Percentiles rank a stretch among this genome's conserved stretches.
Evolutionary conservation across 208 protist genomes (phyloP).

Genomic region (Acanthamoeba triangularis): DNA sequence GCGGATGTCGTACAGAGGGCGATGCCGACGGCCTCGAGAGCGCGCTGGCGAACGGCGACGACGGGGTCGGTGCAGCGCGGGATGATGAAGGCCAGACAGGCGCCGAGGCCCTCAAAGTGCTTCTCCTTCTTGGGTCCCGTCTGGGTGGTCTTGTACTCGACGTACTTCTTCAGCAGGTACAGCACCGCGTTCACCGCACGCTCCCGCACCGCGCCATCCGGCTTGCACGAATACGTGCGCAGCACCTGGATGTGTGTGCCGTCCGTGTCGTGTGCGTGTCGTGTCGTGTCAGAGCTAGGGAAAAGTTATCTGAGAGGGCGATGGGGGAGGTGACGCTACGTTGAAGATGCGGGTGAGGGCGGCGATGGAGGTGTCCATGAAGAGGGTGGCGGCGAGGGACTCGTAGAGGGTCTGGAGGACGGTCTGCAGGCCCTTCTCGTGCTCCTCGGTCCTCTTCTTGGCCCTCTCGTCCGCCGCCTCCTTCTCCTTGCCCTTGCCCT

Average conservation of each 20-base stretch:
- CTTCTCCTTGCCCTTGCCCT: conserved; percentile 21
- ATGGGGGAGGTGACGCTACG: background rate
- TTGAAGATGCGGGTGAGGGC: conserved; percentile 78
- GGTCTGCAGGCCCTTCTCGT: conserved; percentile 16
- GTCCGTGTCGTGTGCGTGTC: too few species aligned
- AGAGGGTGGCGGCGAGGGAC: conserved; percentile 76
- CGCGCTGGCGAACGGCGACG: conserved; percentile 63
- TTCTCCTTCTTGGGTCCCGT: conserved; percentile 64
- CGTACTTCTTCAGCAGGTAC: conserved; percentile 83
- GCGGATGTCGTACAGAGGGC: conserved; percentile 46
- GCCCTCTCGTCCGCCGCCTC: background rate
- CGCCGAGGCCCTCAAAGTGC: conserved; percentile 73
- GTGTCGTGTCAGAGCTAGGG: background rate
- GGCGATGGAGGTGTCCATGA: conserved; percentile 77
- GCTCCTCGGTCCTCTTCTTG: background rate
- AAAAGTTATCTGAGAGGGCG: too few species aligned
- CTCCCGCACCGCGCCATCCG: conserved; percentile 71
- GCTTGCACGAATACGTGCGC: background rate
- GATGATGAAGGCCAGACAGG: conserved; percentile 70
- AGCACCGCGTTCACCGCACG: conserved; percentile 78
- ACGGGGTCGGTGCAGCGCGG: conserved; percentile 82
- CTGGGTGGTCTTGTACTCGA: conserved; percentile 72
- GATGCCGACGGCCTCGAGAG: conserved; percentile 79
- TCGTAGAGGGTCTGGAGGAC: conserved; percentile 66
- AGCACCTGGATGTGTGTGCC: background rate